Evolutionary conservation across 805 yeast species (phyloP), one percentile per base, ranked within the genome.

Genomic region (Spathaspora sp.): DNA sequence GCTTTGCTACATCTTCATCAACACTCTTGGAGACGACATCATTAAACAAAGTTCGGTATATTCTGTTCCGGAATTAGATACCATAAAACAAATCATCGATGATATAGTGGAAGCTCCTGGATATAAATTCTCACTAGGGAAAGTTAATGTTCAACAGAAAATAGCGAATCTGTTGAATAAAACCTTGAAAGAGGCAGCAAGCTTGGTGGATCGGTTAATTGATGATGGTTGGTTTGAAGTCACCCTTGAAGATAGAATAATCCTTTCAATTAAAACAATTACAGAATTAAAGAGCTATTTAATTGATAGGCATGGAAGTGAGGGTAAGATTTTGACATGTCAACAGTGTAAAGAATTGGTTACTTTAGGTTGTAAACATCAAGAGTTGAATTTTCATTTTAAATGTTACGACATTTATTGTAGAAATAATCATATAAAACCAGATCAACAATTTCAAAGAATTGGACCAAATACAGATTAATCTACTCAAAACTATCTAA

Each of bases 201-300:
- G 48, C 0, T 69, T 81, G 26, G 56, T 82, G 9, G 65, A 58
- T 9, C 56, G 63, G 17, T 59, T 82, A 7, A 74, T 77, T 14
- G 72, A 73, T 47, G 78, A 73, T 48, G 85, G 82, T n/a, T 82
- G 86, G 86, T 62, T 83, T 8, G 73, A 53, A n/a, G 47, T 64
- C 32, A 58, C 70, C 59, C 46, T 55, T 44, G 58, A 59, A 50
- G 55, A 71, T 64, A 55, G 67, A 53, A 43, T 80, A 57, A 56
- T 69, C 60, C 48, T 66, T 63, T 75, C 82, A 2, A 57, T 73
- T 1, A 62, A 79, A 23, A 60, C 78, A 1, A 53, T 82, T 7
- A 66, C 77, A 11, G 89, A 83, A 56, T 64, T 83, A 44, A 70
- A 73, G 49, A 64, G 63, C 40, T 77, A 71, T 55, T 59, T 83